Evolutionary conservation across 2,329 filamentous ascomycete species (phyloP).

Genomic region (Didymella pomorum): DNA sequence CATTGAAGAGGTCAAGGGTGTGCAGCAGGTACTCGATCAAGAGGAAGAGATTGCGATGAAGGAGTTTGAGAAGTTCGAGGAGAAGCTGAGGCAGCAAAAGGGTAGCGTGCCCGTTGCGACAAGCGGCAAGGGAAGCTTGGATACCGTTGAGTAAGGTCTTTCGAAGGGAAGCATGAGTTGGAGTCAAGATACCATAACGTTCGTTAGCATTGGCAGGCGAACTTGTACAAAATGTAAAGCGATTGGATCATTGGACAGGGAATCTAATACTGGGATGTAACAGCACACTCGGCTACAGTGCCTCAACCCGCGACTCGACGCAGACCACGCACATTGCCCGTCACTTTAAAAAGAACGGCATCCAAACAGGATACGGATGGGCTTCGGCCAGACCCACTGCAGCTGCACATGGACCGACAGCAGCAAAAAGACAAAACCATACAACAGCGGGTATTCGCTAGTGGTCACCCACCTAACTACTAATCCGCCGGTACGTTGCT

Average conservation of each 20-base stretch:
- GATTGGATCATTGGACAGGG: background rate
- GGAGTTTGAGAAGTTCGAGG: constrained; percentile 95
- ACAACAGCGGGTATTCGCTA: background rate
- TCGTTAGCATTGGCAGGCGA: background rate
- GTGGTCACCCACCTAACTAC: background rate
- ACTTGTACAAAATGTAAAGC: background rate
- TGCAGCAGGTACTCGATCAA: constrained; percentile 87
- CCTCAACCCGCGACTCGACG: too few species aligned
- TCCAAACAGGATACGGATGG: too few species aligned
- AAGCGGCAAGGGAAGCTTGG: constrained; percentile 61
- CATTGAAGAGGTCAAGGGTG: constrained; percentile 95
- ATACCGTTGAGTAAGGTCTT: constrained; percentile 39
- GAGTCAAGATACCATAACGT: constrained; percentile 1
- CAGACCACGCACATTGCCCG: background rate
- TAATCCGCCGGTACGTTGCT: background rate
- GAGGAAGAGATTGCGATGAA: constrained; percentile 87
- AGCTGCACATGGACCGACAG: background rate
- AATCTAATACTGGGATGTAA: too few species aligned
- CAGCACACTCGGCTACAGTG: too few species aligned
- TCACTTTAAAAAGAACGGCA: background rate
- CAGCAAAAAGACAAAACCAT: background rate
- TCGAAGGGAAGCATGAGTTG: background rate
- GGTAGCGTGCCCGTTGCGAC: constrained; percentile 60
- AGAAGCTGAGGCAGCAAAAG: constrained; percentile 73
- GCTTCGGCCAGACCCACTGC: too few species aligned